Base-by-base conservation (phyloP, 495 filamentous ascomycete species). In the Delitschia confertaspora region DNA sequence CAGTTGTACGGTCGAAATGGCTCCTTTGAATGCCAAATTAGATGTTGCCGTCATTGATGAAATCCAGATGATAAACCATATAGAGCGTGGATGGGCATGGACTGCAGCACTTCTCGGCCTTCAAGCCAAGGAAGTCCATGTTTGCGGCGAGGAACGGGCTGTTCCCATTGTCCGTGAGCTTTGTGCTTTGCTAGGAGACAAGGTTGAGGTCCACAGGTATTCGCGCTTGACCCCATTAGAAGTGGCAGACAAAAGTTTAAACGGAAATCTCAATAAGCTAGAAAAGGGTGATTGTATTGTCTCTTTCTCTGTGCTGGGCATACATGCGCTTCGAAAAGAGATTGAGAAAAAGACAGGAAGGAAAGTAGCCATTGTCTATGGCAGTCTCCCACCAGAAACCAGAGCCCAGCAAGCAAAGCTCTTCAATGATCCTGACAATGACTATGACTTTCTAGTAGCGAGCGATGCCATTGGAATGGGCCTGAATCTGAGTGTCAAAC, bases 391-490 rank as follows among this genome's bases (percentile, higher is more conserved):
- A 1, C 91, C 93, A 19, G 89, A 95, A 61, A 94, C 86, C 32
- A 74, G 93, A 43, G 86, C 83, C 8, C 79, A 87, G 56, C 91
- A 99, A 65, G 91, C 91, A 5, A 72, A 70, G 18, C 72, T 95
- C 2, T 98, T 98, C 69, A 98, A 98, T 54, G 85, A 95, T 50
- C 86, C 83, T 0, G 66, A 91, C 57, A 96, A 85, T 62, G 88
- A 93, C 26, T 99, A 95, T 60, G 88, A 99, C 53, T 88, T 80
- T 49, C 69, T 99, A 3, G 85, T 89, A 19, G 91, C 91, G 11
- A 95, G 87, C 53, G 91, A 99, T 61, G 91, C 91, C 17, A 86
- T 99, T 50, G 91, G 91, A 17, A 99, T 99, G 91, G 91, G 91
- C 1, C 65, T 99, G 22, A 99, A 99, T 62, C 58, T 99, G 62